phyloP scores from a whole-genome alignment of 1,139 yeast species.

The Eremothecium coryli region DNA sequence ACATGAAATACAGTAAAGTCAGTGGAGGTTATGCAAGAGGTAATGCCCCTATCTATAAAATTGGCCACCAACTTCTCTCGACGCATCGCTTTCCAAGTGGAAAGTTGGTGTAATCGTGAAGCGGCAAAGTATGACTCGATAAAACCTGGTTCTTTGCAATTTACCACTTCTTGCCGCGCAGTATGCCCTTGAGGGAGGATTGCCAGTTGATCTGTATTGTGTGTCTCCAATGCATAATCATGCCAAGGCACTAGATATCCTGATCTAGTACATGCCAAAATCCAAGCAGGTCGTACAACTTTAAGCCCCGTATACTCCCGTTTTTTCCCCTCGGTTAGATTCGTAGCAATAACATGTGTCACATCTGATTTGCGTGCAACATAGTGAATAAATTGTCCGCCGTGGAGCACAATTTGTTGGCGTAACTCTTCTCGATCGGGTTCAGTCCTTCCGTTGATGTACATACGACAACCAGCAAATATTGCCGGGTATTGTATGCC shows the following conservation, averaged over 20 bases:
- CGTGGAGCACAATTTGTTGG: conserved; percentile 60
- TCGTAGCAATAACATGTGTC: conserved; percentile 77
- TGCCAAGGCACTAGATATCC: conserved; percentile 56
- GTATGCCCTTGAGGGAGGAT: conserved; percentile 12
- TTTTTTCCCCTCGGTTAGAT: conserved; percentile 67
- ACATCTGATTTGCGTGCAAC: conserved; percentile 61
- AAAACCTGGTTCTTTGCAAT: conserved; percentile 75
- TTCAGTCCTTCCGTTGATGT: conserved; percentile 77
- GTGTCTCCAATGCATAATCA: conserved; percentile 47
- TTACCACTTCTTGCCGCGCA: conserved; percentile 23
- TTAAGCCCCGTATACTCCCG: conserved; percentile 55
- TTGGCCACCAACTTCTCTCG: conserved; percentile 45
- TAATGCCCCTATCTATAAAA: conserved; percentile 31
- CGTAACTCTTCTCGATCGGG: conserved; percentile 72
- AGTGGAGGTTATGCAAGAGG: conserved; percentile 4
- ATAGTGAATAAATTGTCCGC: conserved; percentile 69
- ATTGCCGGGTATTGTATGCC: conserved; percentile 32
- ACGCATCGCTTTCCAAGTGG: conserved; percentile 77
- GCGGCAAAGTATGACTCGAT: conserved; percentile 61
- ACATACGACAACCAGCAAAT: conserved; percentile 55
- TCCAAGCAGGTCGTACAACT: conserved; percentile 81
- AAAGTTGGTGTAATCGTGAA: conserved; percentile 79
- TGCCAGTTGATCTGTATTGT: conserved; percentile 11
- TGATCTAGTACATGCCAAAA: conserved; percentile 49
- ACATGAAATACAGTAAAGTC: conserved; percentile 53